These are phyloP conservation scores for Wickerhamomyces tratensis DNA, from an alignment of 805 yeast genomes.

Conservation along the genomic window DNA sequence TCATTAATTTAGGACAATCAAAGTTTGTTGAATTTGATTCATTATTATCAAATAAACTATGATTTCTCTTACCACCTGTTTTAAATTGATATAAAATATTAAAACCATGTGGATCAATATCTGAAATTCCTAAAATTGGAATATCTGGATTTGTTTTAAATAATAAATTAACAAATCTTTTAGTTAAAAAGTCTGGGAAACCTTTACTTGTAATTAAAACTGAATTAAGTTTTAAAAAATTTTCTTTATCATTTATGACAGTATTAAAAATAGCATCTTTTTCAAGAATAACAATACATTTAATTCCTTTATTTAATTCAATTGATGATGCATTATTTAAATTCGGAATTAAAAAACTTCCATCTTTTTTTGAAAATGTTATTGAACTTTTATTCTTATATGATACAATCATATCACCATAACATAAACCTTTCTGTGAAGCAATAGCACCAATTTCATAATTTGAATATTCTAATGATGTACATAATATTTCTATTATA, in stretches of 20 bases:
- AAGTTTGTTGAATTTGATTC: conserved; percentile 3
- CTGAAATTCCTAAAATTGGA: conserved; percentile 40
- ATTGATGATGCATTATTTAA: conserved; percentile 16
- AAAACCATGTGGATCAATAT: conserved; percentile 61
- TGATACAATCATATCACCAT: conserved; percentile 20
- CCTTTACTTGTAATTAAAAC: conserved; percentile 59
- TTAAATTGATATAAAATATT: conserved; percentile 42
- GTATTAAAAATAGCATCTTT: conserved; percentile 42
- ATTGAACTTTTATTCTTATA: conserved; percentile 1
- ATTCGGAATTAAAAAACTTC: conserved; percentile 29
- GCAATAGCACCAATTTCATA: conserved; percentile 39
- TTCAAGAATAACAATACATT: conserved; percentile 34
- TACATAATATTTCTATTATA: conserved; percentile 28
- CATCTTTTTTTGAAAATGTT: conserved; percentile 1
- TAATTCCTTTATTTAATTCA: conserved; percentile 2
- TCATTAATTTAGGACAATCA: conserved; percentile 5
- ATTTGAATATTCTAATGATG: conserved; percentile 28
- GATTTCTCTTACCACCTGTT: conserved; percentile 5
- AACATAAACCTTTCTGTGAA: conserved; percentile 53
- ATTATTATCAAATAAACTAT: background rate
- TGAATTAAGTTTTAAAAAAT: too few relatives aligned
- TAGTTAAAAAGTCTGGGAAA: conserved; percentile 52
- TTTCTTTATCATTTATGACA: conserved; percentile 8
- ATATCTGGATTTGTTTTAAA: conserved; percentile 12
- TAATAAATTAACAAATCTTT: conserved; percentile 28